These are phyloP conservation scores for Warburgia ugandensis DNA, from an alignment of 164 flowering plant species.

Conservation along the genomic window DNA sequence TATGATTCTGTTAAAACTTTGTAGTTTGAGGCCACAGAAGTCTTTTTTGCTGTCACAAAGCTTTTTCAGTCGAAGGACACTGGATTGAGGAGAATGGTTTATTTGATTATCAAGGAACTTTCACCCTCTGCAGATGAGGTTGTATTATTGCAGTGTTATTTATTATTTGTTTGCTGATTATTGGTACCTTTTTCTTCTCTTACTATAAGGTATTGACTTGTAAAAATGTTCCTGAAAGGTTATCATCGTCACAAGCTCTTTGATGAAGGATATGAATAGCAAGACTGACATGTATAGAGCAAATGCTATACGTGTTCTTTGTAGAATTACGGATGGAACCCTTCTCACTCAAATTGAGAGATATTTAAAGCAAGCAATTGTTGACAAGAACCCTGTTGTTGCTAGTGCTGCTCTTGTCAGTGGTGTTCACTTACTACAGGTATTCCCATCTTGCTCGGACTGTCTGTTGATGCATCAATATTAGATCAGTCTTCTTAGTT, in stretches of 20 bases:
- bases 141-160: too few species aligned
- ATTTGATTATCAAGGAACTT: constrained; percentile 91
- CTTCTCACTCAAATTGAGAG: constrained; percentile 96
- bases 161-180: too few species aligned
- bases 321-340: constrained; percentile 87
- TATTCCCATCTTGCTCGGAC: too few species aligned
- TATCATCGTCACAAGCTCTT: constrained; percentile 93
- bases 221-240: constrained; percentile 33
- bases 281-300: constrained; percentile 96
- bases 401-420: constrained; percentile 98
- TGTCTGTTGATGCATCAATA: too few species aligned
- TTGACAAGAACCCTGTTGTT: constrained; percentile 97
- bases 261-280: constrained; percentile 99
- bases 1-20: not conserved
- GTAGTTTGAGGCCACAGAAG: constrained; percentile 92
- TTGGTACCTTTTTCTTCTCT: too few species aligned
- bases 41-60: constrained; percentile 93
- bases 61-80: constrained; percentile 90
- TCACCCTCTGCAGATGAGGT: constrained; percentile 98
- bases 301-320: constrained; percentile 92
- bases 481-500: too few species aligned
- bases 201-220: constrained; percentile 18
- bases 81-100: constrained; percentile 94
- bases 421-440: constrained; percentile 95
- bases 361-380: constrained; percentile 95